These are phyloP conservation scores for Botrytis elliptica DNA, from an alignment of 2,329 filamentous ascomycete species.

Conservation along the genomic window DNA sequence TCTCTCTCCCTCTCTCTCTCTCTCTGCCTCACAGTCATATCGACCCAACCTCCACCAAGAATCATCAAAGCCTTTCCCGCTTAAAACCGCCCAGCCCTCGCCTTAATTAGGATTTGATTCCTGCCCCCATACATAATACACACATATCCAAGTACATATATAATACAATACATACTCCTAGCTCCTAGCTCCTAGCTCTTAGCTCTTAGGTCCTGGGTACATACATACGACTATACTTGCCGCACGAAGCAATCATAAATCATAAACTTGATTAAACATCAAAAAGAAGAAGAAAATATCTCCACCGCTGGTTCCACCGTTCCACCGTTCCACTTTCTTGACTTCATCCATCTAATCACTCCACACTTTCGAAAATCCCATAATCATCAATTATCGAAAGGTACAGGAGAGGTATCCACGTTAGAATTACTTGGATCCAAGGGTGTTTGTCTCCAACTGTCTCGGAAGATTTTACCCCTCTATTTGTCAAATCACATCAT, in stretches of 20 bases:
- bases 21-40: background rate
- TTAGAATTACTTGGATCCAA: background rate
- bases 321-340: slow-evolving; percentile 8
- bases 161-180: too few species aligned
- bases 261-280: slow-evolving; percentile 1
- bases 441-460: background rate
- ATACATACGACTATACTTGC: background rate
- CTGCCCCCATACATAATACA: background rate
- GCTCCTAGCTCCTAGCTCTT: background rate
- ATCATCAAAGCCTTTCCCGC: background rate
- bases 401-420: background rate
- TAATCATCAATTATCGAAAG: background rate
- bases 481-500: slow-evolving; percentile 12
- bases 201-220: background rate
- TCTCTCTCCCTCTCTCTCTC: background rate
- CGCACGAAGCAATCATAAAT: background rate
- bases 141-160: background rate
- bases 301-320: slow-evolving; percentile 3
- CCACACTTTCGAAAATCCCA: slow-evolving; percentile 7
- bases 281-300: background rate
- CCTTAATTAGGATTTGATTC: background rate
- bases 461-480: slow-evolving; percentile 5
- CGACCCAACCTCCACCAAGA: background rate
- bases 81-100: background rate
- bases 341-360: slow-evolving; percentile 2